Conservation (phyloP, 1,284 basidiomycete species). For the Fomitopsis palustris region DNA sequence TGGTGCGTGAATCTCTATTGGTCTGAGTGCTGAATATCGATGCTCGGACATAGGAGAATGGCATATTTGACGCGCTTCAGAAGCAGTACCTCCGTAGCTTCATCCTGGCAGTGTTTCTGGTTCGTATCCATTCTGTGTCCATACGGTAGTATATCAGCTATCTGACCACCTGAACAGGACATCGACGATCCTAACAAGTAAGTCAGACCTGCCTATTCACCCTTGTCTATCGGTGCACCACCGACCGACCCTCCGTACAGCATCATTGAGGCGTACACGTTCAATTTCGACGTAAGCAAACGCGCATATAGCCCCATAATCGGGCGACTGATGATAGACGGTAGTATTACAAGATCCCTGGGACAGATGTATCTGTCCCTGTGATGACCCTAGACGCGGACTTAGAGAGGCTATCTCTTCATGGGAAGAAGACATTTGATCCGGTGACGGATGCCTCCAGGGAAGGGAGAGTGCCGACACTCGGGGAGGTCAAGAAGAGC, state of each 20-base stretch:
- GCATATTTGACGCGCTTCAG: slow-evolving; percentile 76
- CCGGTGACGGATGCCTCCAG: slow-evolving; percentile 53
- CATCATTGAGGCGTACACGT: slow-evolving; percentile 79
- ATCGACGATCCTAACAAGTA: slow-evolving; percentile 78
- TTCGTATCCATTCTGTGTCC: slow-evolving; percentile 28
- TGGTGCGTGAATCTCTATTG: slow-evolving; percentile 41
- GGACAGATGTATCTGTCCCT: slow-evolving; percentile 51
- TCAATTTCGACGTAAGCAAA: slow-evolving; percentile 64
- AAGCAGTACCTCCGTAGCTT: slow-evolving; percentile 76
- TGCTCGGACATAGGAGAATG: slow-evolving; percentile 53
- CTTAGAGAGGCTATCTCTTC: slow-evolving; percentile 46
- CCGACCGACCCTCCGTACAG: slow-evolving; percentile 31
- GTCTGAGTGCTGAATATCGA: neutral
- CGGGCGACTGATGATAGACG: neutral
- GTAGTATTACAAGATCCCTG: slow-evolving; percentile 61
- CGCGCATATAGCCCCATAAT: neutral
- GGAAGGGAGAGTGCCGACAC: slow-evolving; percentile 57
- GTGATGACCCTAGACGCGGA: slow-evolving; percentile 66
- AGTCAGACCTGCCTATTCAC: slow-evolving; percentile 22
- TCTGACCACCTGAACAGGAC: slow-evolving; percentile 42
- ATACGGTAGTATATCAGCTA: neutral
- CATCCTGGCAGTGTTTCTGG: slow-evolving; percentile 80
- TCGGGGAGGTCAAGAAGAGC: slow-evolving; percentile 71
- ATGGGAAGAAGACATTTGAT: slow-evolving; percentile 34
- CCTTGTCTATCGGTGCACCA: neutral